Evolutionary conservation across 2,329 filamentous ascomycete species (phyloP).

Genomic region (Fusarium stilboides): DNA sequence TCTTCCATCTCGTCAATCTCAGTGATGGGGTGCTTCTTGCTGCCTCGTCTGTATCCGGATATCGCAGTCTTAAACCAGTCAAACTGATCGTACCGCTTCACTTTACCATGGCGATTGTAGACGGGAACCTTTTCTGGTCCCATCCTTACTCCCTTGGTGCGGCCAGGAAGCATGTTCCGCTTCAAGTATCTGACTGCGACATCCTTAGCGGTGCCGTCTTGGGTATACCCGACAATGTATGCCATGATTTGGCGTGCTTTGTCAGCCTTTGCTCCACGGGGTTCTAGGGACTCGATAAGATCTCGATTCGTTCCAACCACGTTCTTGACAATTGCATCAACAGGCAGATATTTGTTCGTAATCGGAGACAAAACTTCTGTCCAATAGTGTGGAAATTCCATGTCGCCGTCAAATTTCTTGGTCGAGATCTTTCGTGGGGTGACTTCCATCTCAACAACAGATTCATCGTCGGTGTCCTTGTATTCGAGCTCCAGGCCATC

Average conservation of each 20-base stretch:
- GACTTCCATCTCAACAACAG: slow-evolving; percentile 69
- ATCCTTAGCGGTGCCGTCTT: slow-evolving; percentile 92
- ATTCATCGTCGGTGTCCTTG: slow-evolving; percentile 70
- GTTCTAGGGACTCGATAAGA: slow-evolving; percentile 81
- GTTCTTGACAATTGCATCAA: slow-evolving; percentile 81
- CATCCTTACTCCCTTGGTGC: slow-evolving; percentile 88
- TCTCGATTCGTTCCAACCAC: slow-evolving; percentile 81
- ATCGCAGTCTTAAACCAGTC: slow-evolving; percentile 93
- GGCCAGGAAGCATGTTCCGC: slow-evolving; percentile 84
- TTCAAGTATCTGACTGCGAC: slow-evolving; percentile 93
- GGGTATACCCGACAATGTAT: slow-evolving; percentile 87
- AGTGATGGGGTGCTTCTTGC: slow-evolving; percentile 69
- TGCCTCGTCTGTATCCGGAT: slow-evolving; percentile 75
- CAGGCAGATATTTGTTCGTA: slow-evolving; percentile 82
- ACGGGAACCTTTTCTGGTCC: slow-evolving; percentile 85
- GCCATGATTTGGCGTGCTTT: slow-evolving; percentile 90
- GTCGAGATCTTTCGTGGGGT: slow-evolving; percentile 58
- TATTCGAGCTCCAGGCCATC: slow-evolving; percentile 61
- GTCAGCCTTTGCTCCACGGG: slow-evolving; percentile 85
- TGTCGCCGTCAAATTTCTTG: slow-evolving; percentile 78
- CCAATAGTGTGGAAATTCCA: slow-evolving; percentile 93
- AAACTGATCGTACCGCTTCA: slow-evolving; percentile 81
- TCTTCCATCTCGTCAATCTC: slow-evolving; percentile 86
- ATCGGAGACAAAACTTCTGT: slow-evolving; percentile 88
- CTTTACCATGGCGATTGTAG: slow-evolving; percentile 82